These are phyloP conservation scores for Pythium coloratum DNA, from an alignment of 352 stramenopile species.

Conservation along the genomic window DNA sequence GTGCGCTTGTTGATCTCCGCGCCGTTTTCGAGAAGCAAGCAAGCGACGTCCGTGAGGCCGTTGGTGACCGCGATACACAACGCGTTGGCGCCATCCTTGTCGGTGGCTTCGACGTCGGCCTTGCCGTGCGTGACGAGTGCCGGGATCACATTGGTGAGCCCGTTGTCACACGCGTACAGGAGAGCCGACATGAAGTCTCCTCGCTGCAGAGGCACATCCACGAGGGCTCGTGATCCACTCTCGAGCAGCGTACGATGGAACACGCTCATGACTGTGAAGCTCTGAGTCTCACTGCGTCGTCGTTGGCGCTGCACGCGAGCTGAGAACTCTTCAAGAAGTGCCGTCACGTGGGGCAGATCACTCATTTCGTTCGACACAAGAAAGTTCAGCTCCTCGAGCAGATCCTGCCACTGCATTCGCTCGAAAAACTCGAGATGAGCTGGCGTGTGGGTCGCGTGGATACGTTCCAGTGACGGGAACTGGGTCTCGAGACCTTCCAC, in stretches of 20 bases:
- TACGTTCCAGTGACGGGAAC: conserved; percentile 62
- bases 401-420: conserved; percentile 37
- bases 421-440: conserved; percentile 67
- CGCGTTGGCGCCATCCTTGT: conserved; percentile 58
- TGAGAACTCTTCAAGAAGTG: conserved; percentile 55
- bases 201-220: conserved; percentile 60
- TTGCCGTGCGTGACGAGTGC: conserved; percentile 37
- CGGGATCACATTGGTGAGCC: conserved; percentile 46
- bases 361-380: conserved; percentile 61
- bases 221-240: conserved; percentile 32
- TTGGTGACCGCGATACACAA: conserved; percentile 65
- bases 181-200: conserved; percentile 46
- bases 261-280: conserved; percentile 12
- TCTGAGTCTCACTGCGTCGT: conserved; percentile 1
- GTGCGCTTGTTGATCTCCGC: conserved; percentile 65
- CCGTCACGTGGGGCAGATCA: conserved; percentile 54
- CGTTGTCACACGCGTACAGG: conserved; percentile 61
- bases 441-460: conserved; percentile 71
- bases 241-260: conserved; percentile 56
- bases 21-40: conserved; percentile 46
- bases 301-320: conserved; percentile 8
- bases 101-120: conserved; percentile 56
- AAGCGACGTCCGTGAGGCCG: conserved; percentile 45
- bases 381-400: conserved; percentile 53
- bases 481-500: conserved; percentile 46